Conservation (phyloP, 306 rosid genomes). For the peach (Prunus persica) region DNA sequence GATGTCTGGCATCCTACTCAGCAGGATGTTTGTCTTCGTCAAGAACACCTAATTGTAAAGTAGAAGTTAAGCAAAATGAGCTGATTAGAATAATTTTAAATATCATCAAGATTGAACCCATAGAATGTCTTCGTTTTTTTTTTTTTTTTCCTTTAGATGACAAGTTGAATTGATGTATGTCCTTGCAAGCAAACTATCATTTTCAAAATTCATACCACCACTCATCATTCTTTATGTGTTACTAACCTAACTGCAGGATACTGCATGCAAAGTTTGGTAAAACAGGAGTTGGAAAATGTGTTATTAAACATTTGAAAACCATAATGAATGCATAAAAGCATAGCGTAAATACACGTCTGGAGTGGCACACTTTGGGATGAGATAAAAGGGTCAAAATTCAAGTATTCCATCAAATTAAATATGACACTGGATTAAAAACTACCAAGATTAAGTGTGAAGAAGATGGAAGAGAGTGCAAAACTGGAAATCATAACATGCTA, state of each 20-base stretch:
- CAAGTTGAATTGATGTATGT: not conserved
- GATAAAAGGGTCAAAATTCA: not conserved
- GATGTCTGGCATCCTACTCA: not conserved
- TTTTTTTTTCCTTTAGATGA: not conserved
- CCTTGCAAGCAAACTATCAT: not conserved
- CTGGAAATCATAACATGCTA: not conserved
- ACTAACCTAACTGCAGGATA: not conserved
- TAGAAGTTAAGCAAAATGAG: not conserved
- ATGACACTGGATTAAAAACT: not conserved
- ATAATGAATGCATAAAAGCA: not conserved
- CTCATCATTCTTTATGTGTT: not conserved
- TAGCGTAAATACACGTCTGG: not conserved
- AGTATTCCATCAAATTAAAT: not conserved
- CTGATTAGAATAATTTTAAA: not conserved
- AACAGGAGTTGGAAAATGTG: not conserved
- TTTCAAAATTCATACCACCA: not conserved
- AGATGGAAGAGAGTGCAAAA: not conserved
- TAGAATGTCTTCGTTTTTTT: not conserved
- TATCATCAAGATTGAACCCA: not conserved
- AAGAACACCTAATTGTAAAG: not conserved
- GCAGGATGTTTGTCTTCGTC: not conserved
- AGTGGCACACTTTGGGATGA: not conserved
- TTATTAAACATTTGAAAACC: not conserved
- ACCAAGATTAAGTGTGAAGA: not conserved
- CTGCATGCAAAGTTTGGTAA: not conserved